Base-by-base conservation (phyloP, 352 stramenopile genomes). In the Globisporangium middletonii region DNA sequence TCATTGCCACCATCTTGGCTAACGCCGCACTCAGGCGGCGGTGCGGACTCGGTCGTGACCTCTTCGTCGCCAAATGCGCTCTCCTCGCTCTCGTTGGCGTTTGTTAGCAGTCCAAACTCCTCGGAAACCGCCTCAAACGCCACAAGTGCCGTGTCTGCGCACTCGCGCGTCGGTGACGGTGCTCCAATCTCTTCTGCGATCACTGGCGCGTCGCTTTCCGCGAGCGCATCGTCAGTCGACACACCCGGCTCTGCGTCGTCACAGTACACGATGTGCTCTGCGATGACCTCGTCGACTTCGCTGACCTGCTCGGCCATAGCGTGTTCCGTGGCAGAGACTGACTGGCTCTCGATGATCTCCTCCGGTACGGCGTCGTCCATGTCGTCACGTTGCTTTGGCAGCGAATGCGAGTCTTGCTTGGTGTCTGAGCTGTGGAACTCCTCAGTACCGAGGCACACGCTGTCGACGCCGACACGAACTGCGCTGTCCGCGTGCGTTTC, bases 181-280 rank as follows among this genome's bases (percentile, higher is more conserved):
- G 12, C 38, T n/a, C 45, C 27, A 15, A 62, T 62, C 27, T 62
- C 57, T 50, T 62, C 49, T 18, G 50, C 49, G 19, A 62, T 57
- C n/a, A 57, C 16, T n/a, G 49, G 30, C 5, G 57, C 38, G 15
- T 62, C 57, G 7, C 18, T 18, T 26, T 62, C 49, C 5, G 8
- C 28, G 37, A 57, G 28, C 38, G 49, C 47, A 23, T 42, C 43
- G 26, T 46, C 38, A 1, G 7, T 33, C 30, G 18, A 13, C 42
- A 19, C 13, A 1, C n/a, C 11, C 16, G 7, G 18, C 4, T 57
- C 48, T 7, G n/a, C 6, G 11, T 57, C 50, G 42, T 53, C 57
- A 41, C 19, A 44, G 19, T 15, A 23, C 9, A 15, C 6, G 19
- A 62, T 62, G 12, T 62, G 48, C 19, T 63, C 57, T 27, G 19